Conservation (phyloP, 495 filamentous ascomycete genomes). For the Penicillium cosmopolitanum region DNA sequence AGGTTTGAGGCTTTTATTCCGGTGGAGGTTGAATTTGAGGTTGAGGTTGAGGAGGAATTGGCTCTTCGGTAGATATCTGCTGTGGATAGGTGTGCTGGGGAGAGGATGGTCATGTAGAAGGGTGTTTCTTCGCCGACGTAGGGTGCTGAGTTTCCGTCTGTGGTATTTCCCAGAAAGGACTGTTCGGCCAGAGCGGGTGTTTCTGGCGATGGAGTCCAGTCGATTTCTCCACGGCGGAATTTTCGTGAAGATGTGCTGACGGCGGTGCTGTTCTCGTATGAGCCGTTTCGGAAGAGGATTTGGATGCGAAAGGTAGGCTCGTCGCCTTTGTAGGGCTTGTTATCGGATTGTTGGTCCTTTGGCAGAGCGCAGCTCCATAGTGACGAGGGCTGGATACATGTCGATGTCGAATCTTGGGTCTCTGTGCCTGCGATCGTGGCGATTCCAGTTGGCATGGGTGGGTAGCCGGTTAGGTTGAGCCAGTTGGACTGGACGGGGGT, state of each 20-base stretch:
- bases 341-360: constrained; percentile 67
- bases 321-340: constrained; percentile 60
- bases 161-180: constrained; percentile 80
- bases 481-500: constrained; percentile 60
- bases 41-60: constrained; percentile 4
- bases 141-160: constrained; percentile 67
- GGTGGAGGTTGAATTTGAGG: constrained; percentile 1
- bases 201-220: constrained; percentile 60
- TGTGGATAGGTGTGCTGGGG: constrained; percentile 32
- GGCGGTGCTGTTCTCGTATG: constrained; percentile 45
- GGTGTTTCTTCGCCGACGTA: constrained; percentile 57
- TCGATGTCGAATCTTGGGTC: constrained; percentile 56
- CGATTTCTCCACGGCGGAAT: constrained; percentile 16
- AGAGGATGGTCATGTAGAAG: constrained; percentile 53
- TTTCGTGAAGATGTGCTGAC: constrained; percentile 24
- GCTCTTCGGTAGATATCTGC: constrained; percentile 30
- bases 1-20: constrained; percentile 45
- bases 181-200: constrained; percentile 71
- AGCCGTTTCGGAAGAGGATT: constrained; percentile 78
- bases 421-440: constrained; percentile 72
- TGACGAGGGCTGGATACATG: constrained; percentile 68
- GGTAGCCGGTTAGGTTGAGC: constrained; percentile 84
- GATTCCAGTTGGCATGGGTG: constrained; percentile 82
- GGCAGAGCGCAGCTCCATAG: constrained; percentile 85
- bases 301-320: constrained; percentile 79